phyloP scores from a whole-genome alignment of 129 eudicot genomes.

The Centella asiatica region DNA sequence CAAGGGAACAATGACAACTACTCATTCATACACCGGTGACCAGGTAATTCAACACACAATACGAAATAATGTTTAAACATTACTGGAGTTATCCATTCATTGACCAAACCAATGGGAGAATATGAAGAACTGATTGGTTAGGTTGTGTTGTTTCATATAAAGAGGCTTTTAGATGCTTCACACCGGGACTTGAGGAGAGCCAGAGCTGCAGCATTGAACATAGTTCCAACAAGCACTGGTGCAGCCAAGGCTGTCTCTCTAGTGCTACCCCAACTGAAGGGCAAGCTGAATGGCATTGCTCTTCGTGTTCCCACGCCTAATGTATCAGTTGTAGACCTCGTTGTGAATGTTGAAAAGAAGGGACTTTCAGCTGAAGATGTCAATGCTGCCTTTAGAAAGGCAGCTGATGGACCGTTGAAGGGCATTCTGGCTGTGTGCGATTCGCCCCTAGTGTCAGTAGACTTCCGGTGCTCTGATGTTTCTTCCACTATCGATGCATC shows the following conservation, averaged over 20 bases:
- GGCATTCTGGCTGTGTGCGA: constrained; percentile 88
- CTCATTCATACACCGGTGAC: constrained; percentile 98
- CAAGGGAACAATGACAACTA: constrained; percentile 98
- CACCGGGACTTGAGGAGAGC: constrained; percentile 97
- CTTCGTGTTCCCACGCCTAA: constrained; percentile 98
- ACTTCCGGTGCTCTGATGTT: constrained; percentile 87
- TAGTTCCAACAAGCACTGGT: constrained; percentile 94
- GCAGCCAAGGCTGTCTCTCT: constrained; percentile 99
- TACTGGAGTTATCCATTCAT: neutral
- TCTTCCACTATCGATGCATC: constrained; percentile 83
- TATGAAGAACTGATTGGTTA: neutral
- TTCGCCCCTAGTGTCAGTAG: constrained; percentile 89
- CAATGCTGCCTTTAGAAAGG: constrained; percentile 84
- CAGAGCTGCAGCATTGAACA: constrained; percentile 94
- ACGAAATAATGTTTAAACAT: no score
- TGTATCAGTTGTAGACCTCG: constrained; percentile 95
- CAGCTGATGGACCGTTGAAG: constrained; percentile 78
- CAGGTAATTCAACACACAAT: constrained; percentile 39
- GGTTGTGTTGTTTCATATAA: neutral
- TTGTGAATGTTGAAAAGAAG: constrained; percentile 71
- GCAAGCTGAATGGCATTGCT: constrained; percentile 96
- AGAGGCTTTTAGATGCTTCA: constrained; percentile 93
- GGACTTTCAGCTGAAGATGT: constrained; percentile 86
- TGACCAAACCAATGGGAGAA: neutral
- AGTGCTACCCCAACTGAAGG: constrained; percentile 89